Conservation (phyloP, 768 basidiomycete genomes). For the Goffeauzyma gilvescens region DNA sequence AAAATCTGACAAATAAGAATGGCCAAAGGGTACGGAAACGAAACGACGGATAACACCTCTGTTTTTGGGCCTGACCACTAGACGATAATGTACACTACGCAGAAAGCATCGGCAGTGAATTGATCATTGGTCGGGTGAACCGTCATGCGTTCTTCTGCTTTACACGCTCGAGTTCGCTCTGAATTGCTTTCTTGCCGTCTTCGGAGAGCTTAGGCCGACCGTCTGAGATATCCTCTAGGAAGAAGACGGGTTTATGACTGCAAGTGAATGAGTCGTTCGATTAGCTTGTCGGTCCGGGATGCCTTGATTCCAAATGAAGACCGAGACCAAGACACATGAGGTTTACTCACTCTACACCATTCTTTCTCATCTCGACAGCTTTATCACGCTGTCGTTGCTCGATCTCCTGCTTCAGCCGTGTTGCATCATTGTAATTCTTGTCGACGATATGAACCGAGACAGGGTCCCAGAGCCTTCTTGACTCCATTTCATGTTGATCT, state of each 20-base stretch:
- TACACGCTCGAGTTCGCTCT: slow-evolving; percentile 32
- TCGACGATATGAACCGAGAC: slow-evolving; percentile 51
- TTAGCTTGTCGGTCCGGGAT: too few relatives aligned
- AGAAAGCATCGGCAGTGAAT: too few relatives aligned
- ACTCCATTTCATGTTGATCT: slow-evolving; percentile 61
- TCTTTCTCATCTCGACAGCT: slow-evolving; percentile 67
- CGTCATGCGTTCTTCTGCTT: background rate
- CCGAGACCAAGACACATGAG: background rate
- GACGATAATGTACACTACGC: too few relatives aligned
- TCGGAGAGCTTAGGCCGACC: slow-evolving; percentile 53
- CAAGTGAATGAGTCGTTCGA: background rate
- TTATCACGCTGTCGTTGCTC: slow-evolving; percentile 83
- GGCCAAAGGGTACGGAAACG: too few relatives aligned
- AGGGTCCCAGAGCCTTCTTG: slow-evolving; percentile 64
- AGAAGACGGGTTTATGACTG: slow-evolving; percentile 55
- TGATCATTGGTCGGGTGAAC: too few relatives aligned
- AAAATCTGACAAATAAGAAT: too few relatives aligned
- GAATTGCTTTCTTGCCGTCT: slow-evolving; percentile 50
- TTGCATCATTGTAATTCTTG: slow-evolving; percentile 83
- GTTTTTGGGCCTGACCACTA: too few relatives aligned
- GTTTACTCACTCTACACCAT: slow-evolving; percentile 50
- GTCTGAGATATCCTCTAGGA: slow-evolving; percentile 47
- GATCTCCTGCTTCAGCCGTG: slow-evolving; percentile 70
- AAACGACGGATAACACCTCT: too few relatives aligned
- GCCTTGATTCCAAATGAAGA: too few relatives aligned